phyloP scores from a whole-genome alignment of 2,329 filamentous ascomycete species.

The Arthroderma uncinatum region DNA sequence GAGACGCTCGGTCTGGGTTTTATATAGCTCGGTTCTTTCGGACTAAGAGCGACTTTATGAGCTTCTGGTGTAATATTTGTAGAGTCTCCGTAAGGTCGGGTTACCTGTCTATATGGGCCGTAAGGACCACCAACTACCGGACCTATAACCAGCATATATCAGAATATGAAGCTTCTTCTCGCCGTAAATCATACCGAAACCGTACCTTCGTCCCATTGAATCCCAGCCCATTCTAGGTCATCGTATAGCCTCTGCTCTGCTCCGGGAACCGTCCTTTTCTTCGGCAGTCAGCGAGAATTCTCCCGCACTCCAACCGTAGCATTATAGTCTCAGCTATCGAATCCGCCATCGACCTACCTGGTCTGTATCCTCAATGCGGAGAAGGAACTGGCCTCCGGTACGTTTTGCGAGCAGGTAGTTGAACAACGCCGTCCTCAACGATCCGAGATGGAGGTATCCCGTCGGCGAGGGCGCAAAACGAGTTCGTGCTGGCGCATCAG shows the following conservation, averaged over 20 bases:
- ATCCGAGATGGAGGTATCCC: slow-evolving; percentile 84
- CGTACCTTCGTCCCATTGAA: slow-evolving; percentile 83
- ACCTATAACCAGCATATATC: slow-evolving; percentile 37
- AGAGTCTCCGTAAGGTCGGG: slow-evolving; percentile 8
- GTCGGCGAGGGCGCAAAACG: slow-evolving; percentile 95
- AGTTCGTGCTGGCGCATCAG: slow-evolving; percentile 54
- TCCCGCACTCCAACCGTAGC: background rate
- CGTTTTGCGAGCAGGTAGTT: slow-evolving; percentile 84
- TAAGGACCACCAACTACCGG: slow-evolving; percentile 69
- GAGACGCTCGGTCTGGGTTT: slow-evolving; percentile 56
- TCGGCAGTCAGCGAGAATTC: slow-evolving; percentile 24
- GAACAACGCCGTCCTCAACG: slow-evolving; percentile 83
- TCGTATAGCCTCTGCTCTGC: slow-evolving; percentile 67
- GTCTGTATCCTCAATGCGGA: slow-evolving; percentile 92
- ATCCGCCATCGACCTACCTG: slow-evolving; percentile 45
- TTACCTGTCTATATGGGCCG: slow-evolving; percentile 75
- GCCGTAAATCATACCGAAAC: background rate
- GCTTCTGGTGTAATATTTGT: slow-evolving; percentile 1
- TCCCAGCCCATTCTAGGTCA: slow-evolving; percentile 77
- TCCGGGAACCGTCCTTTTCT: slow-evolving; percentile 71
- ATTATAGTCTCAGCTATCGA: background rate
- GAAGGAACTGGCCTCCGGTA: slow-evolving; percentile 78
- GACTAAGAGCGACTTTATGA: slow-evolving; percentile 44
- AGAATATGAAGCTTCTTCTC: background rate
- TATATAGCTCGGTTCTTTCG: slow-evolving; percentile 63